Percentiles rank a stretch among this genome's conserved stretches.
Conservation (phyloP, 2,329 filamentous ascomycete genomes). For the Thyridium curvatum region DNA sequence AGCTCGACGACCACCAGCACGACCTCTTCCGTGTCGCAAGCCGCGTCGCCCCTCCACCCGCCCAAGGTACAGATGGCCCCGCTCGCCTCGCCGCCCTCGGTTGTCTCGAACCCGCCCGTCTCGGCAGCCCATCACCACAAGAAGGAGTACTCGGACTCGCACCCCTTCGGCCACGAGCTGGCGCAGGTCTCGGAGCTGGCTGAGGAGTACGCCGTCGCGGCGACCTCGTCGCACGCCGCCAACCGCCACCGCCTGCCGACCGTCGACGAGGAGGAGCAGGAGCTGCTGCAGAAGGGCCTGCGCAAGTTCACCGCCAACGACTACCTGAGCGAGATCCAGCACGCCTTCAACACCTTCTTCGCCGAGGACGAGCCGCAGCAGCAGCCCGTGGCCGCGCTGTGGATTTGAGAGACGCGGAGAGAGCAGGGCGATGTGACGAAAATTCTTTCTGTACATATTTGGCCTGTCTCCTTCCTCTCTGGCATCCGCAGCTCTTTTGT, state of each 20-base stretch:
- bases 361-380: slow-evolving; percentile 17
- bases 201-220: slow-evolving; percentile 71
- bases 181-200: slow-evolving; percentile 89
- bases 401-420: slow-evolving; percentile 42
- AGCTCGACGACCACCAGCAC: slow-evolving; percentile 45
- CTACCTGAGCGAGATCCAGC: slow-evolving; percentile 75
- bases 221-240: slow-evolving; percentile 5
- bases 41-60: slow-evolving; percentile 17
- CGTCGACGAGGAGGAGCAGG: slow-evolving; percentile 67
- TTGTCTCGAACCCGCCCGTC: slow-evolving; percentile 17
- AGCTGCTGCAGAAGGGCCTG: slow-evolving; percentile 64
- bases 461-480: too few species aligned
- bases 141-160: slow-evolving; percentile 32
- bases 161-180: slow-evolving; percentile 86
- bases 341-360: slow-evolving; percentile 59
- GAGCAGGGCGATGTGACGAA: background rate
- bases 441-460: background rate
- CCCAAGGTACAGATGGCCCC: slow-evolving; percentile 16
- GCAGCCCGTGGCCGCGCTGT: slow-evolving; percentile 27
- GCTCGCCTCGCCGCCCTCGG: slow-evolving; percentile 18
- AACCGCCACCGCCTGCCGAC: slow-evolving; percentile 19
- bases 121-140: slow-evolving; percentile 31
- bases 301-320: slow-evolving; percentile 71
- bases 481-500: too few species aligned
- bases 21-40: slow-evolving; percentile 30